phyloP scores from a whole-genome alignment of 129 eudicot genomes.

The Lactuca saligna region DNA sequence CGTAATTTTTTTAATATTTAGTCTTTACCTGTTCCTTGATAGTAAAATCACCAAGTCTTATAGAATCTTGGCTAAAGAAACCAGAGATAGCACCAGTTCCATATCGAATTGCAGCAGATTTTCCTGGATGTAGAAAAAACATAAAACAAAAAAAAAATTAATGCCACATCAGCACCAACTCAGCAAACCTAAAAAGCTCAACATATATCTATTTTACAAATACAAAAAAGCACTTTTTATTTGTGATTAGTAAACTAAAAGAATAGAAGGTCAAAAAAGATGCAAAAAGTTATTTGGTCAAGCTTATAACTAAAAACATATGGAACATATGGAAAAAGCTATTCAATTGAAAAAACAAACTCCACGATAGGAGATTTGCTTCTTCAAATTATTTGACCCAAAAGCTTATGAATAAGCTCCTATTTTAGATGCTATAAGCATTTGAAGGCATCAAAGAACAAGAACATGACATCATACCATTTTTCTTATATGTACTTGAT shows the following conservation, averaged over 20 bases:
- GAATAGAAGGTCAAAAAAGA: not conserved
- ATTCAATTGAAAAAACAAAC: not conserved
- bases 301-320: not conserved
- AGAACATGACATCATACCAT: slow-evolving; percentile 34
- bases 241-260: not conserved
- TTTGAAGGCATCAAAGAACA: not conserved
- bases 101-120: slow-evolving; percentile 44
- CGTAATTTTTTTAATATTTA: not conserved
- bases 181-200: not conserved
- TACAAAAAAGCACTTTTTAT: too few species aligned
- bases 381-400: not conserved
- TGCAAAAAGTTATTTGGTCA: not conserved
- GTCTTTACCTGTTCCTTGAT: slow-evolving; percentile 52
- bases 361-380: not conserved
- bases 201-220: not conserved
- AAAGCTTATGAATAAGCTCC: not conserved
- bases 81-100: slow-evolving; percentile 60
- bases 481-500: slow-evolving; percentile 51
- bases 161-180: not conserved
- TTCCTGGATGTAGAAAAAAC: slow-evolving; percentile 36
- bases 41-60: slow-evolving; percentile 49
- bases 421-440: too few species aligned
- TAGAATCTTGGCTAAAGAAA: slow-evolving; percentile 54
- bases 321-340: not conserved
- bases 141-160: not conserved